Evolutionary conservation across 2,329 filamentous ascomycete species (phyloP), one percentile per base, ranked within the genome.

Genomic region (Aspergillus texensis): DNA sequence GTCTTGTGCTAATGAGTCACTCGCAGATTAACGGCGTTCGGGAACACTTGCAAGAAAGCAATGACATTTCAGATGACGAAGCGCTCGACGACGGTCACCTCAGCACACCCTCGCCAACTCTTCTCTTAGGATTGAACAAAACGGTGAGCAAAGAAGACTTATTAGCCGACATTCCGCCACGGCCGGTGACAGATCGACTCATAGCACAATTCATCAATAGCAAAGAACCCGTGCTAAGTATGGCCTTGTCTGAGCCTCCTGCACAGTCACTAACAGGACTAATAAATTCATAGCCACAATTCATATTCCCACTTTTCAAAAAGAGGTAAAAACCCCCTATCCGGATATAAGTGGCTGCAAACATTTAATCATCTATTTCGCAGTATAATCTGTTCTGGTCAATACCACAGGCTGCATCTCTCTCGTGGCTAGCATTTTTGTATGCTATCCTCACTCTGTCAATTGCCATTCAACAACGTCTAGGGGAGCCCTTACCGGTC

Each of bases 201-300:
- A 67, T 79, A 16, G 73, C 75, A 36, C 68, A 70, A 36, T 76
- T 76, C 59, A 65, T 79, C 24, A 76, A 74, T 50, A 72, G 70
- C 4, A 67, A 69, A 30, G 76, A 78, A 58, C 75, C 75, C n/a
- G 62, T 67, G 32, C 58, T 75, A 46, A 58, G 75, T 77, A 65
- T 50, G 71, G 63, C 4, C n/a, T 10, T 12, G 11, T 3, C 32
- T 26, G 11, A 6, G 26, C 28, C 4, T 52, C 32, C 30, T 55
- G 32, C 32, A 26, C 19, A 53, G 9, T 4, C 8, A 36, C 46
- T 10, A 21, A 41, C 5, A 46, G 43, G 39, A 21, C 34, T 55
- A 21, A 21, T 32, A 30, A 46, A 30, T 65, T 11, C 62, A 41
- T 45, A 77, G 75, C 70, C 28, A 34, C 67, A 12, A 62, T 76